These are phyloP conservation scores for Xylaria intraflava DNA, from an alignment of 495 filamentous ascomycete genomes.

Conservation along the genomic window DNA sequence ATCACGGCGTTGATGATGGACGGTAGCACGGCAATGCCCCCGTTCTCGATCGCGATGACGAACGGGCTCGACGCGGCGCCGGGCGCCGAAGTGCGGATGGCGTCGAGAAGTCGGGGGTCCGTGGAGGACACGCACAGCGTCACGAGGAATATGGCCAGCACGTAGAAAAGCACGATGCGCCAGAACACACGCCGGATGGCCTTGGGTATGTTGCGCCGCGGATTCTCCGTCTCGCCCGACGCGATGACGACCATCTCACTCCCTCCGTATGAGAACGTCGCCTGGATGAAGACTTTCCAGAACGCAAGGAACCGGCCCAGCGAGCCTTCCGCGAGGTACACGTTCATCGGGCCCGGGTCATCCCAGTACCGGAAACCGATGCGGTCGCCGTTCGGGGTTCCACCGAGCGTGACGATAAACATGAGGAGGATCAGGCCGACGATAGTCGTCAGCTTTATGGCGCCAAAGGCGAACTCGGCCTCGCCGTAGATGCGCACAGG, in stretches of 20 bases:
- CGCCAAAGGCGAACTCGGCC: slow-evolving; percentile 54
- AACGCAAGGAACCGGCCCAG: slow-evolving; percentile 53
- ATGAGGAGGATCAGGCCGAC: slow-evolving; percentile 59
- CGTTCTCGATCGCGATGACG: slow-evolving; percentile 53
- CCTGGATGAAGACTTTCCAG: slow-evolving; percentile 55
- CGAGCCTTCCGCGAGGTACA: slow-evolving; percentile 45
- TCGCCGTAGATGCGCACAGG: slow-evolving; percentile 49
- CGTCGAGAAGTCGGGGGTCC: slow-evolving; percentile 45
- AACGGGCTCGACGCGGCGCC: slow-evolving; percentile 55
- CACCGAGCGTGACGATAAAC: slow-evolving; percentile 61
- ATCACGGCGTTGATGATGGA: slow-evolving; percentile 68
- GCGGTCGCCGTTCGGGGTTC: slow-evolving; percentile 48
- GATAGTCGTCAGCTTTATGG: slow-evolving; percentile 59
- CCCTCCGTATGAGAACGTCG: slow-evolving; percentile 53
- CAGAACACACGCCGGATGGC: slow-evolving; percentile 65
- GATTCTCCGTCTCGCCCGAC: slow-evolving; percentile 67
- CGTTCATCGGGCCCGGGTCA: slow-evolving; percentile 61
- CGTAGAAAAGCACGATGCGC: slow-evolving; percentile 66
- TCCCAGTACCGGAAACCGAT: slow-evolving; percentile 64
- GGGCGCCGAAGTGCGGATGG: slow-evolving; percentile 35
- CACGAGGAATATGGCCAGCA: slow-evolving; percentile 63
- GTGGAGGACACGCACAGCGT: slow-evolving; percentile 51
- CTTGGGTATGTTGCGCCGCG: slow-evolving; percentile 61
- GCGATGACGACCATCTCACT: slow-evolving; percentile 57
- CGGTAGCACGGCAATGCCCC: slow-evolving; percentile 55